A percentile compares a stretch with the other conserved stretches of the same genome.
Evolutionary conservation across 192 early-diverging fungal species (phyloP).

Genomic region (Umbelopsis vinacea): DNA sequence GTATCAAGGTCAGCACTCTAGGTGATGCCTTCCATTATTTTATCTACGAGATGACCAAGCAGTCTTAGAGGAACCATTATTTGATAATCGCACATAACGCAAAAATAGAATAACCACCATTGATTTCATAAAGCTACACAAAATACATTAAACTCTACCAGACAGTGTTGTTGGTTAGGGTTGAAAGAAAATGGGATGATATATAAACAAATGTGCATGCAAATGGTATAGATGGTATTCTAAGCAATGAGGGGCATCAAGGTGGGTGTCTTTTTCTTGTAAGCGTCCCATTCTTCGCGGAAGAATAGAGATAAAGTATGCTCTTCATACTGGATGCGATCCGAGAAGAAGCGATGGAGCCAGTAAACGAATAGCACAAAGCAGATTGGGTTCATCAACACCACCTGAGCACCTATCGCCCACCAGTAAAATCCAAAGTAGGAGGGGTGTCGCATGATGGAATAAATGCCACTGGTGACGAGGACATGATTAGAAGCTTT

Average conservation of each 20-base stretch:
- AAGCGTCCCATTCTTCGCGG: constrained; percentile 75
- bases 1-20: constrained; percentile 65
- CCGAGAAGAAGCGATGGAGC: constrained; percentile 76
- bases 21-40: constrained; percentile 84
- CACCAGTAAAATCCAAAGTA: constrained; percentile 97
- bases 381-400: constrained; percentile 82
- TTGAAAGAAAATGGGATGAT: not conserved
- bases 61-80: not conserved
- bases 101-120: not conserved
- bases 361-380: constrained; percentile 65
- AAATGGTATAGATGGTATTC: not conserved
- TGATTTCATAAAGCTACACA: not conserved
- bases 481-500: constrained; percentile 76
- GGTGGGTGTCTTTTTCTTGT: constrained; percentile 65
- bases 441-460: constrained; percentile 87
- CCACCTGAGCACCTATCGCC: constrained; percentile 78
- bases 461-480: constrained; percentile 88
- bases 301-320: constrained; percentile 75
- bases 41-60: constrained; percentile 69
- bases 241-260: constrained; percentile 73
- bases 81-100: not conserved
- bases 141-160: not conserved
- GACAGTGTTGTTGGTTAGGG: not conserved
- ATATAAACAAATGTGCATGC: constrained; percentile 17
- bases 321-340: constrained; percentile 84